A percentile compares a stretch with the other conserved stretches of the same genome.
phyloP scores from a whole-genome alignment of 2,329 filamentous ascomycete genomes.

The Fusarium ambrosium region DNA sequence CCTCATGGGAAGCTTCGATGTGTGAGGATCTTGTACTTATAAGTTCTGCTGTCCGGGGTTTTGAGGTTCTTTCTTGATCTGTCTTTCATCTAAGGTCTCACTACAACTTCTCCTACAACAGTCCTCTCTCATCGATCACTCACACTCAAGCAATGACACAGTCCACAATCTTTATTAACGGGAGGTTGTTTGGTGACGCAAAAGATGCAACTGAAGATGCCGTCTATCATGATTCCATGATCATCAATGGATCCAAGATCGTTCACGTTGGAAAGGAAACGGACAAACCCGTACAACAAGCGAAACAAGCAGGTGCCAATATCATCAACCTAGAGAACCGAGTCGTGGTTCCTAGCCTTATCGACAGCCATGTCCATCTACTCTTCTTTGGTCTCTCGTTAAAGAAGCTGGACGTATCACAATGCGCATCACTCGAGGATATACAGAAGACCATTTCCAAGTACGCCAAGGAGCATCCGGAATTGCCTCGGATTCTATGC shows the following conservation, averaged over 20 bases:
- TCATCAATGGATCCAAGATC: slow-evolving; percentile 20
- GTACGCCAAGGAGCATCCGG: slow-evolving; percentile 57
- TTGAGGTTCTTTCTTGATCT: neutral
- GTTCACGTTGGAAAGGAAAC: slow-evolving; percentile 14
- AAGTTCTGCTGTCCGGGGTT: neutral
- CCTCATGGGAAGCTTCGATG: neutral
- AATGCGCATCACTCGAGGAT: slow-evolving; percentile 58
- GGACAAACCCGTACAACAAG: neutral
- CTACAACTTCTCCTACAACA: neutral
- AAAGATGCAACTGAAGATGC: slow-evolving; percentile 1
- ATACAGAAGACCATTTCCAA: slow-evolving; percentile 58
- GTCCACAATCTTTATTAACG: slow-evolving; percentile 1
- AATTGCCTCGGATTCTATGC: slow-evolving; percentile 60
- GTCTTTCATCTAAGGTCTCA: neutral
- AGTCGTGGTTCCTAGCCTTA: slow-evolving; percentile 62
- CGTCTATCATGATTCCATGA: slow-evolving; percentile 14
- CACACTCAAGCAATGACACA: neutral
- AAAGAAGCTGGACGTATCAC: slow-evolving; percentile 59
- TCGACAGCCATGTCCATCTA: slow-evolving; percentile 67
- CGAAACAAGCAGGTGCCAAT: slow-evolving; percentile 16
- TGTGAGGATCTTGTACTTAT: neutral
- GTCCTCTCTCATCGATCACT: neutral
- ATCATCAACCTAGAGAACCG: slow-evolving; percentile 48
- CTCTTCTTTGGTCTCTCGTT: slow-evolving; percentile 63
- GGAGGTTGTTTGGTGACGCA: slow-evolving; percentile 4